Conservation (phyloP, 78 protist species). For the Dictyostelium brefeldianum region DNA sequence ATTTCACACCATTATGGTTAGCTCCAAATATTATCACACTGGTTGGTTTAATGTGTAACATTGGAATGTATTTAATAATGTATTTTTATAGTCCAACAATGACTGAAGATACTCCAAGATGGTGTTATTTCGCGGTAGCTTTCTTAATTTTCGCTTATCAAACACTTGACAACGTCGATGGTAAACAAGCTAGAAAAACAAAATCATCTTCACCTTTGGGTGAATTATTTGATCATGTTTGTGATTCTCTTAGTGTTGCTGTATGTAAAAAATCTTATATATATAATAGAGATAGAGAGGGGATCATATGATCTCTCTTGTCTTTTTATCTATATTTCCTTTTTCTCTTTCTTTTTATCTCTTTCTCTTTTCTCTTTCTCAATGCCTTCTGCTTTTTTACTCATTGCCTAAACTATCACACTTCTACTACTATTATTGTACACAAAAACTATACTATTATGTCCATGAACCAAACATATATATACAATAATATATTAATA, state of each 20-base stretch:
- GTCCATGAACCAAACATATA: no score
- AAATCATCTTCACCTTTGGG: conserved; percentile 91
- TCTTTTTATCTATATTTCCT: no score
- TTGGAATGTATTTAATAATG: conserved; percentile 66
- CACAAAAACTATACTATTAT: not conserved
- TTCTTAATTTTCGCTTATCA: conserved; percentile 81
- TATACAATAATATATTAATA: not conserved
- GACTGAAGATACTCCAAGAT: conserved; percentile 63
- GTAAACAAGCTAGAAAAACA: conserved; percentile 91
- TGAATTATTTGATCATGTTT: conserved; percentile 90
- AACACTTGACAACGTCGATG: conserved; percentile 91
- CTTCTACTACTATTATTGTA: not conserved
- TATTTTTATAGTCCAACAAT: conserved; percentile 57
- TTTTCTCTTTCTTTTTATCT: no score
- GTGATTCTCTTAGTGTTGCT: conserved; percentile 82
- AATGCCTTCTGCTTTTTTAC: no score
- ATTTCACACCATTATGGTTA: conserved; percentile 71
- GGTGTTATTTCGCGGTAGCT: conserved; percentile 78
- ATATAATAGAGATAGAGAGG: not conserved
- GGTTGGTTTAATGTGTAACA: conserved; percentile 74
- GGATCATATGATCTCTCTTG: not conserved
- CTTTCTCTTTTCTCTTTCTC: no score
- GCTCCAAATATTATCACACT: conserved; percentile 51
- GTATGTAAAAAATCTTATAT: conserved; percentile 1
- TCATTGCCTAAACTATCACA: not conserved